Base-by-base conservation (phyloP, 1,284 basidiomycete species). In the Ceratobasidium sp. region DNA sequence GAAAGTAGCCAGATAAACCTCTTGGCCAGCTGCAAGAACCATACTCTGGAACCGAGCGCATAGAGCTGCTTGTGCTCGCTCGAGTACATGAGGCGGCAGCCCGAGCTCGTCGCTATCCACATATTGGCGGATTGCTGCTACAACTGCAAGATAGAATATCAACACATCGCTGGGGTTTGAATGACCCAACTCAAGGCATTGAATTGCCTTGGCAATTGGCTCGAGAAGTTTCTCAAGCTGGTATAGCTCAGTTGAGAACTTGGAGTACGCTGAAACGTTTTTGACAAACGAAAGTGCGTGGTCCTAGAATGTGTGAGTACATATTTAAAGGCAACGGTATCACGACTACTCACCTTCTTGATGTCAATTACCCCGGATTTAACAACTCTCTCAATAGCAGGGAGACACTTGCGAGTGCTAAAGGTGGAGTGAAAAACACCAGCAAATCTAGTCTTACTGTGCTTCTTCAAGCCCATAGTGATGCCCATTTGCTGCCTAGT, bases 371-470 rank as follows among this genome's bases (percentile, higher is more conserved):
- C 26, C n/a, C 42, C 46, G 7, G 2, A 6, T 12, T 61, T 33
- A 3, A 73, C 57, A 54, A 62, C 12, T 3, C n/a, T n/a, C n/a
- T 73, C 69, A 56, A 73, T 26, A 1, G 57, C 69, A 3, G 69
- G 69, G 28, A 73, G 50, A 54, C 33, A 42, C 3, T 7, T 40
- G 9, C n/a, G 7, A 6, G 62, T 17, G 20, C 69, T 73, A 2
- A 6, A 2, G 38, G 69, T 40, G 15, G 42, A 59, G 12, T 79
- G 69, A 64, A 83, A 80, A 5, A 83, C 76, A 7, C 81, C 82
- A 10, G 80, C 82, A 78, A 85, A 85, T 3, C 81, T 80, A 46
- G 83, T 84, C 74, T 84, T 84, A 33, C 84, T 82, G 59, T 83
- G 82, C 15, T 80, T 59, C 54, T 83, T 81, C 0, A 85, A 80